Evolutionary conservation across 352 stramenopile genomes (phyloP).

Genomic region (Phytophthora tentaculata): DNA sequence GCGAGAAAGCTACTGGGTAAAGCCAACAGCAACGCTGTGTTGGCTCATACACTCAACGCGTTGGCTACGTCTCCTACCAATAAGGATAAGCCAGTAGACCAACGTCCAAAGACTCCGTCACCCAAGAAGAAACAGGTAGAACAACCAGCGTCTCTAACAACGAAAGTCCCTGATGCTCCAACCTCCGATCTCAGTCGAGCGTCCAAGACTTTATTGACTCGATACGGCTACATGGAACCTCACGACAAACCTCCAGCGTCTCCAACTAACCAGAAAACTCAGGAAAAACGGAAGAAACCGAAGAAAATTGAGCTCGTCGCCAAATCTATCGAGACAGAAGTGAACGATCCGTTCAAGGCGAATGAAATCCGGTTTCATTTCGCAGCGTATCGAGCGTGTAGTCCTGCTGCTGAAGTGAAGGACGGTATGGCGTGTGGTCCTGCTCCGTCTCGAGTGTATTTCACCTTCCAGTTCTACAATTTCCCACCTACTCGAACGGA

Average conservation of each 20-base stretch:
- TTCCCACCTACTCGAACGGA: slow-evolving; percentile 91
- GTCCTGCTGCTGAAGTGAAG: slow-evolving; percentile 11
- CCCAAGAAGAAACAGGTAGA: slow-evolving; percentile 30
- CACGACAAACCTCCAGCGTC: slow-evolving; percentile 36
- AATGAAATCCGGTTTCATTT: slow-evolving; percentile 93
- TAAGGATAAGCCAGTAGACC: slow-evolving; percentile 20
- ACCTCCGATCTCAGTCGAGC: slow-evolving; percentile 78
- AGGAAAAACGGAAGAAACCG: slow-evolving; percentile 8
- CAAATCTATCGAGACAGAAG: slow-evolving; percentile 73
- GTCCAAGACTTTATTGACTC: slow-evolving; percentile 84
- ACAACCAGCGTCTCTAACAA: slow-evolving; percentile 4
- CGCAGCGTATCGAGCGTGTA: slow-evolving; percentile 69
- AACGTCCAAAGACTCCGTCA: slow-evolving; percentile 30
- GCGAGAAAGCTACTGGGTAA: slow-evolving; percentile 64
- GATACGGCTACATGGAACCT: slow-evolving; percentile 83
- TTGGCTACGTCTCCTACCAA: slow-evolving; percentile 43
- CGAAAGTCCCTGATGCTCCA: slow-evolving; percentile 18
- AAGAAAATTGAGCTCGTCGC: slow-evolving; percentile 12
- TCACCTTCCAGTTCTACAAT: slow-evolving; percentile 94
- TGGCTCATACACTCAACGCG: slow-evolving; percentile 68
- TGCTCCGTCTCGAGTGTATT: slow-evolving; percentile 70
- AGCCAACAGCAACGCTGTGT: slow-evolving; percentile 54
- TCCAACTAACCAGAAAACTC: slow-evolving; percentile 25
- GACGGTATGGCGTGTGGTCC: slow-evolving; percentile 3
- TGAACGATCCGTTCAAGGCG: slow-evolving; percentile 76